Base-by-base conservation (phyloP, 2,329 filamentous ascomycete species). In the Penicillium italicum region DNA sequence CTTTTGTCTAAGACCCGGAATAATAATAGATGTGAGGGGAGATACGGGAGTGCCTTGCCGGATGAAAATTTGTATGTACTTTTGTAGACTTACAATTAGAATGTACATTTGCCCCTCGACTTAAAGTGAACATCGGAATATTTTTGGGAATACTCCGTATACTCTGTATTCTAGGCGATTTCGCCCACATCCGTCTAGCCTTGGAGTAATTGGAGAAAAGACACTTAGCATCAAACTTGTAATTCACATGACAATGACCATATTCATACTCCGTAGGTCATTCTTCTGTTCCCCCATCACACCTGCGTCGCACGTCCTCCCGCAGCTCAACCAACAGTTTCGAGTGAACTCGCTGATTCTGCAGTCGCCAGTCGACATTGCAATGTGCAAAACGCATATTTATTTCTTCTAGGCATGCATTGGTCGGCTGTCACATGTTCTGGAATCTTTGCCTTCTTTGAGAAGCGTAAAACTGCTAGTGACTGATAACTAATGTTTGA, bases 311-410 rank as follows among this genome's bases (percentile, higher is more conserved):
- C 53, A 53, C 53, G 49, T 56, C 42, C 49, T 56, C 50, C 43
- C 42, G 43, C 30, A 40, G 31, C 55, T 43, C 46, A 24, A 49
- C 60, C 57, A 54, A 59, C 58, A 30, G 50, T 34, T 33, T 49
- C 31, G 12, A 49, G 28, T 30, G 28, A 34, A 56, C 57, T 57
- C 24, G 41, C 57, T 63, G 61, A 63, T 59, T 53, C 55, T 65
- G 63, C 57, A 63, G 51, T 62, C 56, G 50, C 57, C 59, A 60
- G 60, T 59, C 60, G 18, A 42, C 12, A 58, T 60, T 34, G 24
- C 22, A 65, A 65, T 64, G 22, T 46, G 44, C 28, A 41, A 53
- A 46, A 55, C 18, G 55, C 59, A 58, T 40, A 50, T 10, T 52
- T 40, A 38, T 45, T 50, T 42, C 36, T 48, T 47, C 24, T 26